Conservation (phyloP, 2,329 filamentous ascomycete species). For the Neurospora crassa region DNA sequence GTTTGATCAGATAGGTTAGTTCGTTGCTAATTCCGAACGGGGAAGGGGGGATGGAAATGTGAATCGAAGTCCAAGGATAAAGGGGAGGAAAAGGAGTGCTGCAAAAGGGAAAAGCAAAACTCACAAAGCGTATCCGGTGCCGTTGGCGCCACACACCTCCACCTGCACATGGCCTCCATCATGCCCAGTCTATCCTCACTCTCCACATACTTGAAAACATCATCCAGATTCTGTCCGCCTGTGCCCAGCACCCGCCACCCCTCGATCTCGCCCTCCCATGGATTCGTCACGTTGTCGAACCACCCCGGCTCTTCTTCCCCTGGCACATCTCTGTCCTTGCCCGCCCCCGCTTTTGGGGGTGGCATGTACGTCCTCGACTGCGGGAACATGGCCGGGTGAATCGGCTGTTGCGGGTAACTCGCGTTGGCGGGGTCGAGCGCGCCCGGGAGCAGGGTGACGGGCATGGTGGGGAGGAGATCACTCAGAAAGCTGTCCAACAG, state of each 20-base stretch:
- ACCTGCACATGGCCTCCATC: slow-evolving; percentile 91
- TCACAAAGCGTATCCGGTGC: slow-evolving; percentile 91
- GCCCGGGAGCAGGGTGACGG: slow-evolving; percentile 82
- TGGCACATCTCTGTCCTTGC: slow-evolving; percentile 22
- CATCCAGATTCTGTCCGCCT: slow-evolving; percentile 86
- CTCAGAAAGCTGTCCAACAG: slow-evolving; percentile 77
- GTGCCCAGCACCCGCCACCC: slow-evolving; percentile 83
- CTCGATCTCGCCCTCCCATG: slow-evolving; percentile 82
- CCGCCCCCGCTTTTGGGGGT: not conserved
- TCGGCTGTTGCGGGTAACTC: slow-evolving; percentile 82
- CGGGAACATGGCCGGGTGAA: slow-evolving; percentile 88
- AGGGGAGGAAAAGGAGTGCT: not conserved
- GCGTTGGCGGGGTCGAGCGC: slow-evolving; percentile 79
- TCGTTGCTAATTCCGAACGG: too few relatives aligned
- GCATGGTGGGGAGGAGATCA: slow-evolving; percentile 72
- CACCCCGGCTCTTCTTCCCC: slow-evolving; percentile 49
- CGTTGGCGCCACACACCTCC: slow-evolving; percentile 85
- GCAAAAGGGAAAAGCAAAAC: slow-evolving; percentile 22
- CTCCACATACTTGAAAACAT: slow-evolving; percentile 84
- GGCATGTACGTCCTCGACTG: slow-evolving; percentile 58
- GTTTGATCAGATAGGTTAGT: not conserved
- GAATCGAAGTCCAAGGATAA: too few relatives aligned
- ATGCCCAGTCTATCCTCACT: slow-evolving; percentile 69
- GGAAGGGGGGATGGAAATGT: too few relatives aligned
- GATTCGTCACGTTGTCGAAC: slow-evolving; percentile 87